These are phyloP conservation scores for Yamadazyma sp. DNA, from an alignment of 805 yeast genomes.

Conservation along the genomic window DNA sequence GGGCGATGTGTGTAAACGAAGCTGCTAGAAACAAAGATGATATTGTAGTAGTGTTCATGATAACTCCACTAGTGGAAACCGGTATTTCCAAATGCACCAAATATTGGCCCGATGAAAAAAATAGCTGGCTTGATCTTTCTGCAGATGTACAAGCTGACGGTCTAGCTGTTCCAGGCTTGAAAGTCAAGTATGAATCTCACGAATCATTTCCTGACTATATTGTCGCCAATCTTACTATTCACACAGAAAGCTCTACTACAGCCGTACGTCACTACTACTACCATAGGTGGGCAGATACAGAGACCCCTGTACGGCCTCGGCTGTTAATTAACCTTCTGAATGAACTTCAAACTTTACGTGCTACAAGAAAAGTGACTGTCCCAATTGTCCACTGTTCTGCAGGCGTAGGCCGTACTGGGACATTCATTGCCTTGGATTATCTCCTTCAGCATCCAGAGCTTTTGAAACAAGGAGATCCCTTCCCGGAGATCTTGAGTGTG, in stretches of 20 bases:
- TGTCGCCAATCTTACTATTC: constrained; percentile 27
- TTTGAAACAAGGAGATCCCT: constrained; percentile 1
- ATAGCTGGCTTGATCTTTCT: constrained; percentile 22
- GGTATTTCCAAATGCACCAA: constrained; percentile 40
- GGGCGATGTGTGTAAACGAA: constrained; percentile 47
- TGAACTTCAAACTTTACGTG: constrained; percentile 17
- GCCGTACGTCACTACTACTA: constrained; percentile 41
- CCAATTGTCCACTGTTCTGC: constrained; percentile 47
- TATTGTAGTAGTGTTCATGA: constrained; percentile 35
- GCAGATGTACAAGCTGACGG: constrained; percentile 20
- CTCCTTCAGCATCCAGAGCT: constrained; percentile 18
- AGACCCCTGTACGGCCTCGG: constrained; percentile 33
- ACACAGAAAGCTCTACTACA: constrained; percentile 19
- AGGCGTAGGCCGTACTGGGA: constrained; percentile 49
- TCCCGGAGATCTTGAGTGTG: background rate
- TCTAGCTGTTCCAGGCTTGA: constrained; percentile 19
- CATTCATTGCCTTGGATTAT: constrained; percentile 39
- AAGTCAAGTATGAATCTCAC: constrained; percentile 20
- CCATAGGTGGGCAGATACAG: constrained; percentile 46
- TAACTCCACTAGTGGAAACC: constrained; percentile 52
- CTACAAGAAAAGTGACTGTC: background rate
- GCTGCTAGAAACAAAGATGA: constrained; percentile 27
- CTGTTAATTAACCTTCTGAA: constrained; percentile 29
- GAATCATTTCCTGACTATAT: constrained; percentile 22
- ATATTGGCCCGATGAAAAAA: constrained; percentile 39